A percentile compares a stretch with the other conserved stretches of the same genome.
phyloP scores from a whole-genome alignment of 306 rosid species.

The Corylus avellana region DNA sequence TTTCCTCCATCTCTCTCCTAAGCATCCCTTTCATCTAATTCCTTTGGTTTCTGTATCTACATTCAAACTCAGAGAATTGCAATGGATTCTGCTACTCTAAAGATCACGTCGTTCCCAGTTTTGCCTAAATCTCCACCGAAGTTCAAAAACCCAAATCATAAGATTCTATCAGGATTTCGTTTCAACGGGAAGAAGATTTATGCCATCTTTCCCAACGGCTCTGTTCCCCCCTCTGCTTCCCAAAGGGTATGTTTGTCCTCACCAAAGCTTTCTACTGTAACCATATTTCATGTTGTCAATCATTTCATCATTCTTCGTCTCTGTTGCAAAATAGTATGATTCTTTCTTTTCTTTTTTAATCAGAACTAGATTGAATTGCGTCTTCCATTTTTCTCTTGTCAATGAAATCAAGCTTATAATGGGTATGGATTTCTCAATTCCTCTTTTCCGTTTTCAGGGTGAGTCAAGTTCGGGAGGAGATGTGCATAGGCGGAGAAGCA shows the following conservation, averaged over 20 bases:
- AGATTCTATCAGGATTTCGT: constrained; percentile 17
- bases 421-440: constrained; percentile 10
- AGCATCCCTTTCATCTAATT: background rate
- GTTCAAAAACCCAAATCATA: background rate
- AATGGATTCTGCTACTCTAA: constrained; percentile 37
- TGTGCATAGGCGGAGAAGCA: constrained; percentile 49
- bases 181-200: constrained; percentile 22
- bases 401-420: background rate
- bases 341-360: background rate
- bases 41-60: too few species aligned
- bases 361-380: background rate
- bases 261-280: too few species aligned
- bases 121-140: constrained; percentile 26
- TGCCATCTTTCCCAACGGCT: constrained; percentile 44
- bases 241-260: constrained; percentile 24
- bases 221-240: constrained; percentile 34
- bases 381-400: background rate
- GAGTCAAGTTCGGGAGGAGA: constrained; percentile 55
- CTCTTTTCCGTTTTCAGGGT: constrained; percentile 40
- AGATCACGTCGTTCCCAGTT: constrained; percentile 23
- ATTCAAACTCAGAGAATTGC: background rate
- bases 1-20: background rate
- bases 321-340: too few species aligned
- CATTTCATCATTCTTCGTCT: too few species aligned
- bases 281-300: too few species aligned